Evolutionary conservation across 2,329 filamentous ascomycete species (phyloP), one percentile per base, ranked within the genome.

Genomic region (Metarhizium album): DNA sequence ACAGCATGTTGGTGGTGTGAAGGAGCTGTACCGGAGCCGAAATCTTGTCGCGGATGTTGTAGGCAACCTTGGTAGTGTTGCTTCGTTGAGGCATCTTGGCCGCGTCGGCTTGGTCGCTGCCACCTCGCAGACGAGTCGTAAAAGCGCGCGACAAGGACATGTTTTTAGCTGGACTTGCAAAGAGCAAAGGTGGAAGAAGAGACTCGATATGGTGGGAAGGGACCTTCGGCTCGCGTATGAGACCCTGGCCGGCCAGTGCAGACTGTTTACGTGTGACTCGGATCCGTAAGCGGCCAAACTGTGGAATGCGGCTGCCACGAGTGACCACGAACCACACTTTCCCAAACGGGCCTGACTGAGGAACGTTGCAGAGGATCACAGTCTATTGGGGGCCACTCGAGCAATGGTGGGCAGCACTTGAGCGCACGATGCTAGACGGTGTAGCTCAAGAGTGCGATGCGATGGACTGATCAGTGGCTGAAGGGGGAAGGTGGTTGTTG

Each of bases 1-100:
- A 90, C 50, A 96, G 83, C 79, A 94, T 89, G 69, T 97, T 98
- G 59, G 93, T 97, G 4, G 91, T 95, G 53, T 93, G 94, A 46
- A 96, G 75, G 55, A 98, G 78, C 67, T 90, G 84, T 49, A 95
- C 78, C 0, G 93, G 93, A 3, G 78, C 81, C 1, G 93, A 98
- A 64, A 98, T 98, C 72, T 90, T 84, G 64, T 76, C 67, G 53
- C 84, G 79, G 58, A 82, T 56, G 43, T 67, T 57, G 56, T 60
- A 59, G 52, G 64, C 64, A 53, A 67, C 73, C 64, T 75, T 78
- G 60, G 69, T 69, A 42, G 74, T 74, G 61, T 73, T 74, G 67
- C 72, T 78, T 59, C 76, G 73, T 46, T 73, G 70, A 20, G 73
- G 71, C 38, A 66, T 55, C 52, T 65, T 65, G 46, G 59, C 54